phyloP scores from a whole-genome alignment of 2,329 filamentous ascomycete species.

The Ceratocystiopsis sp. region DNA sequence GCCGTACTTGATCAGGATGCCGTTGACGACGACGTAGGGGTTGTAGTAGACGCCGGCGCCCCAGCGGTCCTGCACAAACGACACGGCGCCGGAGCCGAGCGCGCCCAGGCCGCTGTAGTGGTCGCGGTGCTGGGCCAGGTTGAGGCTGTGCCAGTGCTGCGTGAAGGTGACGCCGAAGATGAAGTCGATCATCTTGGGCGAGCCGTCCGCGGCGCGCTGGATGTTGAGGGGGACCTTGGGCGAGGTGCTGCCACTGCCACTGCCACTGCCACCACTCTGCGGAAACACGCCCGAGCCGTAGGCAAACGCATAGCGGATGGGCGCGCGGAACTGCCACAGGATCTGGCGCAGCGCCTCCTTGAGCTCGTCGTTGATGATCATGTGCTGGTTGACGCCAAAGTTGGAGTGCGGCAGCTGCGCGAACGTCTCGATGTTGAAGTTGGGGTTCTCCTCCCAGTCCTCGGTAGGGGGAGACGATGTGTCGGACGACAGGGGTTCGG shows the following conservation, averaged over 20 bases:
- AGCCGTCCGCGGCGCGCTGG: conserved; percentile 67
- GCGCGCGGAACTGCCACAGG: conserved; percentile 78
- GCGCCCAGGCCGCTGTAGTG: conserved; percentile 82
- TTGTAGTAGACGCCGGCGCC: conserved; percentile 97
- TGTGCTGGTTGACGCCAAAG: conserved; percentile 93
- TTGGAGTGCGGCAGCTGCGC: conserved; percentile 58
- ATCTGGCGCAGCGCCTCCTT: conserved; percentile 79
- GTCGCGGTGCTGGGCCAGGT: conserved; percentile 70
- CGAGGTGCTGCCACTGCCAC: conserved; percentile 42
- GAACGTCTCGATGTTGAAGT: conserved; percentile 56
- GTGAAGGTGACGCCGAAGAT: conserved; percentile 91
- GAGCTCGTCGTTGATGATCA: conserved; percentile 88
- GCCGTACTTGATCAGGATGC: conserved; percentile 92
- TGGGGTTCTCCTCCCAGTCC: conserved; percentile 62
- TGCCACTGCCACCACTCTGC: conserved; percentile 40
- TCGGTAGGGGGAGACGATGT: conserved; percentile 11
- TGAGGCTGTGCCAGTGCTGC: conserved; percentile 93
- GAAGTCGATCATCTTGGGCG: conserved; percentile 95
- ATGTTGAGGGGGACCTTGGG: conserved; percentile 69
- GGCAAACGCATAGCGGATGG: conserved; percentile 90
- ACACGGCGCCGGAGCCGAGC: conserved; percentile 71
- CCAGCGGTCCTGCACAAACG: conserved; percentile 68
- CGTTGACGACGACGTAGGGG: conserved; percentile 85
- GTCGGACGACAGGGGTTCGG: conserved; percentile 6
- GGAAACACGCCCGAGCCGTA: conserved; percentile 96